These are phyloP conservation scores for Phytopythium delawarense DNA, from an alignment of 352 stramenopile species.

Conservation along the genomic window DNA sequence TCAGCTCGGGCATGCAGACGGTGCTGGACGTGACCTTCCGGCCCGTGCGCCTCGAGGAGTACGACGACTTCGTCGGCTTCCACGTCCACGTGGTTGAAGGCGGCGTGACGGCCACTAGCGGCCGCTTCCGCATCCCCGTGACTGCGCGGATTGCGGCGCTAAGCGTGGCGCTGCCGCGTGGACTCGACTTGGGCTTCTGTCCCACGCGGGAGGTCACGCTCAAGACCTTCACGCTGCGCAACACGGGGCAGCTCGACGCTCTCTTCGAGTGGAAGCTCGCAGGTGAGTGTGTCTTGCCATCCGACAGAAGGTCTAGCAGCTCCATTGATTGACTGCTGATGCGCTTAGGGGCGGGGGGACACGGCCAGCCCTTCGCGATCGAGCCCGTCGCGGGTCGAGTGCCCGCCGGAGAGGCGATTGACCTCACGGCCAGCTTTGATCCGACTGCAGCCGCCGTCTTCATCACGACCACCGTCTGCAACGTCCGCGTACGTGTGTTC, in stretches of 20 bases:
- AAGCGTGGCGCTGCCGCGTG: slow-evolving; percentile 45
- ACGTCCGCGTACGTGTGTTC: slow-evolving; percentile 39
- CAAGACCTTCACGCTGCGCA: slow-evolving; percentile 70
- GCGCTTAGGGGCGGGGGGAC: slow-evolving; percentile 36
- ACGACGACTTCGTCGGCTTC: slow-evolving; percentile 92
- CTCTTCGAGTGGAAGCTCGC: slow-evolving; percentile 85
- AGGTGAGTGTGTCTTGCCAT: slow-evolving; percentile 8
- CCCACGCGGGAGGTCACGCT: slow-evolving; percentile 83
- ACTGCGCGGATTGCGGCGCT: slow-evolving; percentile 77
- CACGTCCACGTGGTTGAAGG: slow-evolving; percentile 82
- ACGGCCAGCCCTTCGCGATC: slow-evolving; percentile 76
- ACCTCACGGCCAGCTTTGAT: slow-evolving; percentile 73
- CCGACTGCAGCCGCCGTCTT: slow-evolving; percentile 80
- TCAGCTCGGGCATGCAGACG: slow-evolving; percentile 86
- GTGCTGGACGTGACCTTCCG: slow-evolving; percentile 89
- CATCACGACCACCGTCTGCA: slow-evolving; percentile 70
- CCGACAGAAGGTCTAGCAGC: background rate
- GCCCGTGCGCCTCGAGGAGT: slow-evolving; percentile 85
- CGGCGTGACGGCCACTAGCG: slow-evolving; percentile 55
- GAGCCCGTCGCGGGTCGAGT: slow-evolving; percentile 65
- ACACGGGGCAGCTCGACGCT: slow-evolving; percentile 85
- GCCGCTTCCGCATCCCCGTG: slow-evolving; percentile 86
- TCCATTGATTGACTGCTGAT: background rate
- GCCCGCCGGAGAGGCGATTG: slow-evolving; percentile 47
- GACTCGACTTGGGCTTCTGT: slow-evolving; percentile 88